Base-by-base conservation (phyloP, 305 asterid species). In the Euphrasia arctica region DNA sequence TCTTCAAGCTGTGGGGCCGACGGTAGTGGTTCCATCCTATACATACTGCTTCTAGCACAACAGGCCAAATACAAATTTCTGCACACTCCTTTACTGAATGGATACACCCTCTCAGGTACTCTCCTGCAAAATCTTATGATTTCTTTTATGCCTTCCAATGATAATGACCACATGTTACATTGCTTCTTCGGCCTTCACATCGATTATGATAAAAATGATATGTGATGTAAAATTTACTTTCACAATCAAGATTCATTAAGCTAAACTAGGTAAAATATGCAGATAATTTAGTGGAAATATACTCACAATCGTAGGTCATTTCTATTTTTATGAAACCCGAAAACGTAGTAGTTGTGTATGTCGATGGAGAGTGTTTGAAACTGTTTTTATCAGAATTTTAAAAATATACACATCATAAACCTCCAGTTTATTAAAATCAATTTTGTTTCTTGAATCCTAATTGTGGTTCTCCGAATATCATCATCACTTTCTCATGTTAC, bases 1-100 rank as follows among this genome's bases (percentile, higher is more conserved):
- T 79, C 88, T 67, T 80, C 91, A 13, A 89, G 75, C 77, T 84
- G 91, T 57, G 75, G 82, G 1, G 79, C 64, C 14, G 95, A 74
- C 0, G 97, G 98, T 66, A 90, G 62, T 43, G 85, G 73, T 72
- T 92, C 97, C 87, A 85, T 41, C 65, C 77, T 79, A 77, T 80
- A 75, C 70, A 47, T 67, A 79, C 81, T 67, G 67, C 78, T 77
- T 50, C 70, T 54, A 51, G 82, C 77, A 70, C 82, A 87, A 60
- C 97, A 92, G 76, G 83, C 82, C 15, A 80, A n/a, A 65, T 78
- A 79, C 85, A 90, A 58, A 74, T 92, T 92, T 74, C 96, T 74
- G 91, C 98, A 80, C 42, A 88, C 64, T 70, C 98, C 98, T 72
- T 78, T 74, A 63, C 74, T 87, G 80, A 93, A 93, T 57, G 98